These are phyloP conservation scores for Samsoniella hepiali DNA, from an alignment of 2,329 filamentous ascomycete genomes.

Conservation along the genomic window DNA sequence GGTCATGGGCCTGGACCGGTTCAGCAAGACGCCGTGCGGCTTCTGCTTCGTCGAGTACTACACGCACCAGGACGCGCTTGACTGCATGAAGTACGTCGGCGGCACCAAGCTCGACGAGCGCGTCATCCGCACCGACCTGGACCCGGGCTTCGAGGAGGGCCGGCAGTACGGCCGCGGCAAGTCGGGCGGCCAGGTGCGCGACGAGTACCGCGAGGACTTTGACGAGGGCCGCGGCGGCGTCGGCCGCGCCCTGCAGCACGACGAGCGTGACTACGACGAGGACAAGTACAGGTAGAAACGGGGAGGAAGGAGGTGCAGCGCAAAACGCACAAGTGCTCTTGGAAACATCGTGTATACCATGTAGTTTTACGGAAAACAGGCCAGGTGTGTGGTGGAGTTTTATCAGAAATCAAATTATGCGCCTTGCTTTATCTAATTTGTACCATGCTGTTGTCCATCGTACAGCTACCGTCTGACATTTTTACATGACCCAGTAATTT, in stretches of 20 bases:
- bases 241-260: slow-evolving; percentile 68
- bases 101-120: slow-evolving; percentile 97
- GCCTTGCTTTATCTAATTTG: slow-evolving; percentile 18
- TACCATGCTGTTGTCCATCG: slow-evolving; percentile 12
- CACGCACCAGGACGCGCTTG: slow-evolving; percentile 92
- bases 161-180: slow-evolving; percentile 94
- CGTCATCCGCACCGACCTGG: slow-evolving; percentile 90
- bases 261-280: slow-evolving; percentile 45
- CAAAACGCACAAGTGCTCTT: not conserved
- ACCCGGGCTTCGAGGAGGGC: slow-evolving; percentile 93
- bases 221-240: slow-evolving; percentile 91
- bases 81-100: slow-evolving; percentile 98
- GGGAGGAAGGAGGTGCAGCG: too few species aligned
- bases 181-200: slow-evolving; percentile 92
- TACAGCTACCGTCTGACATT: slow-evolving; percentile 14
- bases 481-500: slow-evolving; percentile 2
- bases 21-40: slow-evolving; percentile 95
- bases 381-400: not conserved
- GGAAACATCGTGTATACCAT: not conserved
- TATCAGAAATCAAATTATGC: slow-evolving; percentile 12
- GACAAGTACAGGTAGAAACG: slow-evolving; percentile 21
- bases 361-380: not conserved
- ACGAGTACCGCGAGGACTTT: slow-evolving; percentile 96
- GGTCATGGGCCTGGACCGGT: slow-evolving; percentile 95
- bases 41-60: slow-evolving; percentile 99